A percentile compares a stretch with the other conserved stretches of the same genome.
phyloP scores from a whole-genome alignment of 148 eudicot genomes.

The Rhododendron henanense region DNA sequence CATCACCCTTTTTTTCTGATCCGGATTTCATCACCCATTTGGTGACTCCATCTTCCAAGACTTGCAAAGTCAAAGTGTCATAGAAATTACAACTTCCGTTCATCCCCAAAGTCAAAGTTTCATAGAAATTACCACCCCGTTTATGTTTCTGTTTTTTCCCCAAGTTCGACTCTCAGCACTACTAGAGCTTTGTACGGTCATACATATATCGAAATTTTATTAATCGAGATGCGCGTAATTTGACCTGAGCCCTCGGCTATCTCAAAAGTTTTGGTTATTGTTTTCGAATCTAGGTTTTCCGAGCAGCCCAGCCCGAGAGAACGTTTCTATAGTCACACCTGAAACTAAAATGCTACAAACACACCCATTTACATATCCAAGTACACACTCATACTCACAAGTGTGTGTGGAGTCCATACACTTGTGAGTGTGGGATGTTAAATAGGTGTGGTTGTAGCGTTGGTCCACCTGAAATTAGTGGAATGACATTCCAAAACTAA shows the following conservation, averaged over 20 bases:
- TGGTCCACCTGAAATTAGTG: background rate
- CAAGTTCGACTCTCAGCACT: background rate
- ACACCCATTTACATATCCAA: no score
- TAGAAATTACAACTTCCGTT: background rate
- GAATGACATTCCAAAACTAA: background rate
- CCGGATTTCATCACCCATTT: constrained; percentile 16
- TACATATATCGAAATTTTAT: background rate
- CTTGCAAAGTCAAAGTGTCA: background rate
- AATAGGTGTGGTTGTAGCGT: background rate
- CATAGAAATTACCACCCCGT: background rate
- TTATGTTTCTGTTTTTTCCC: background rate
- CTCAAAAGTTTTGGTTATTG: background rate
- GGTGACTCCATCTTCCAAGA: background rate
- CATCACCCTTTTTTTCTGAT: background rate
- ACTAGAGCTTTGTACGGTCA: background rate
- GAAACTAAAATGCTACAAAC: background rate
- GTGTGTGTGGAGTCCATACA: no score
- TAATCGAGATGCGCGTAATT: background rate
- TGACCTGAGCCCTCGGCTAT: background rate
- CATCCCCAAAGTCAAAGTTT: background rate
- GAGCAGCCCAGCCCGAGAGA: background rate
- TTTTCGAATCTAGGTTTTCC: background rate
- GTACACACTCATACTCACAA: no score
- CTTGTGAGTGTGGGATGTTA: background rate
- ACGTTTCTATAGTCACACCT: no score